Evolutionary conservation across 352 stramenopile genomes (phyloP), one percentile per base, ranked within the genome.

Genomic region (Phytopythium sindhum): DNA sequence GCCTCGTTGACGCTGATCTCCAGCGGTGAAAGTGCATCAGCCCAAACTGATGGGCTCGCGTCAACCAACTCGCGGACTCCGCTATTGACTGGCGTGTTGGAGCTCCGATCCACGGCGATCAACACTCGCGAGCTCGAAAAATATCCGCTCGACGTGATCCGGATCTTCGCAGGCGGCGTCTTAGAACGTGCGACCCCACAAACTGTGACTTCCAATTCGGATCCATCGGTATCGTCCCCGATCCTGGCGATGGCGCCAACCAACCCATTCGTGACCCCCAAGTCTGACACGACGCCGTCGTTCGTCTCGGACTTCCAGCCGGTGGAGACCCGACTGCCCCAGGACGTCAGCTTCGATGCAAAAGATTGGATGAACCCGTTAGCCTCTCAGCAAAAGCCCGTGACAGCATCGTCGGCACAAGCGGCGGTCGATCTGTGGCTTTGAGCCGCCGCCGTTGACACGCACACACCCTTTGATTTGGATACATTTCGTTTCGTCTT

Each of bases 41-140:
- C n/a, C 19, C n/a, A 35, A 21, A 17, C 23, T 3, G 4, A 23
- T 11, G 54, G 21, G 3, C 11, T 41, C 3, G 19, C 52, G 17
- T 2, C 54, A 2, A 50, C 54, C 5, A 15, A 28, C 21, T 4
- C 39, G 56, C 17, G 24, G 10, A 7, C 9, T 48, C 24, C 17
- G 10, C 35, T 45, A 3, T 85, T 74, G 74, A 70, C 60, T 0
- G 83, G 80, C 7, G 28, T 79, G 21, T 63, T 83, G 19, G 80
- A 91, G 70, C 55, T 91, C 21, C 80, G 83, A 5, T 87, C 80
- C 45, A 77, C 77, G 6, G 60, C 62, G 23, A 58, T 72, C 28
- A 78, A 67, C 29, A 66, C 83, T 15, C 66, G 54, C 10, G 83
- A 88, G 59, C 76, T 91, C 31, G 54, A 71, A 24, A 83, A 77